Base-by-base conservation (phyloP, 2,329 filamentous ascomycete genomes). In the Fusarium tricinctum region DNA sequence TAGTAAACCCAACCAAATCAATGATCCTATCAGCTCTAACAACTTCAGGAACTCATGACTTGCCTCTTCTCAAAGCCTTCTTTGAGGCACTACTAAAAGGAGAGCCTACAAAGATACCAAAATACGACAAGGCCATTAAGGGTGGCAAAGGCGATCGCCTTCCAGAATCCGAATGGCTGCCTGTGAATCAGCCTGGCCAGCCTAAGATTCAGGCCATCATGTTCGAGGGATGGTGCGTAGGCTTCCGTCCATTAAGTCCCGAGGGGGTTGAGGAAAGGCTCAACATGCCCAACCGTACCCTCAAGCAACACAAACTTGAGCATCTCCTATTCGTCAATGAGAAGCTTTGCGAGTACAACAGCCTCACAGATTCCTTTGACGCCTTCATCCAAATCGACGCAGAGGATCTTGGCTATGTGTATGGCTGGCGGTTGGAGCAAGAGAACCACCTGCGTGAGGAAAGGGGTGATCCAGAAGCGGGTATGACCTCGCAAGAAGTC, bases 181-280 rank as follows among this genome's bases (percentile, higher is more conserved):
- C 75, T 15, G 84, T 91, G 61, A 88, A 88, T 69, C 79, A 77
- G 45, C 79, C 78, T 0, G 84, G 84, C 10, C 82, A 86, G 53
- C 77, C 75, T 4, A 81, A 78, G n/a, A 79, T 86, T 23, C 79
- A 86, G 23, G 88, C 95, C 8, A 85, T 97, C 22, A 87, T 97
- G 51, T 89, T 97, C 67, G 94, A 97, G 78, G 94, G 94, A 19
- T 97, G 94, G 94, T 96, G 91, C 77, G 89, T 97, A 14, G 94
- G 93, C 4, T 97, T 97, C 80, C 88, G 89, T 8, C 79, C 91
- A 1, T 78, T 94, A 14, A 72, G 81, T 30, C 78, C 84, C 1
- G 76, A 80, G n/a, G 82, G 85, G 7, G 77, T 87, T 6, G 83
- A 84, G 28, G 77, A 88, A 5, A 84, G 84, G 70, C 81, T 83